Percentiles rank a stretch among this genome's conserved stretches.
Evolutionary conservation across 2,329 filamentous ascomycete species (phyloP).

Genomic region (Verticillium klebahnii): DNA sequence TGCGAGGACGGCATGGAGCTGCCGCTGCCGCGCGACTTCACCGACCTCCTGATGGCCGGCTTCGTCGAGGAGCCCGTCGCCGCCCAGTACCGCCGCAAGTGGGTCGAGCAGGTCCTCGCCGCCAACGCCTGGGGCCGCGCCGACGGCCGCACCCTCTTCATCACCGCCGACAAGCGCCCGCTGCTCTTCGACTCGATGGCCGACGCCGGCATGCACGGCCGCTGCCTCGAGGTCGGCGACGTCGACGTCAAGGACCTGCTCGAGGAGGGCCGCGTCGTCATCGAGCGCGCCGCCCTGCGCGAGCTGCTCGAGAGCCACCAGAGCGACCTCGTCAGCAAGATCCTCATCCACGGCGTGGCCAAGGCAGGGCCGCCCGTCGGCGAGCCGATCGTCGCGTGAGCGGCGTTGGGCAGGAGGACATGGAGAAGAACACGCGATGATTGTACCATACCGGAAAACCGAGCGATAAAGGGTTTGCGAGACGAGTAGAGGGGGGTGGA

Average conservation of each 20-base stretch:
- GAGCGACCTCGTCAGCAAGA: conserved; percentile 54
- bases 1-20: conserved; percentile 76
- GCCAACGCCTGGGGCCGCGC: conserved; percentile 64
- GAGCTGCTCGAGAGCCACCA: conserved; percentile 69
- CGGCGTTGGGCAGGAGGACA: no score
- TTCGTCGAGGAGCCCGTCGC: conserved; percentile 43
- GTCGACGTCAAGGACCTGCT: conserved; percentile 95
- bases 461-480: no score
- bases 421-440: neutral
- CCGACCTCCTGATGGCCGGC: conserved; percentile 28
- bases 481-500: no score
- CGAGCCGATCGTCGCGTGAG: conserved; percentile 17
- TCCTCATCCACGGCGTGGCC: conserved; percentile 38
- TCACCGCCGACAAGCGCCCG: conserved; percentile 58
- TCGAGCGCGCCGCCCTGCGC: conserved; percentile 77
- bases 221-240: conserved; percentile 65
- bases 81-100: conserved; percentile 55
- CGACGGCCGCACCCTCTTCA: conserved; percentile 68
- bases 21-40: conserved; percentile 45
- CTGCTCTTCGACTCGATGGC: conserved; percentile 65
- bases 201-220: conserved; percentile 60
- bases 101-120: conserved; percentile 64
- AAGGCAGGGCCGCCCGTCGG: conserved; percentile 28
- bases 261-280: conserved; percentile 76
- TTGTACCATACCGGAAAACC: no score